Evolutionary conservation across 371 early-diverging fungal species (phyloP), one percentile per base, ranked within the genome.

Genomic region (Chytridium lagenaria): DNA sequence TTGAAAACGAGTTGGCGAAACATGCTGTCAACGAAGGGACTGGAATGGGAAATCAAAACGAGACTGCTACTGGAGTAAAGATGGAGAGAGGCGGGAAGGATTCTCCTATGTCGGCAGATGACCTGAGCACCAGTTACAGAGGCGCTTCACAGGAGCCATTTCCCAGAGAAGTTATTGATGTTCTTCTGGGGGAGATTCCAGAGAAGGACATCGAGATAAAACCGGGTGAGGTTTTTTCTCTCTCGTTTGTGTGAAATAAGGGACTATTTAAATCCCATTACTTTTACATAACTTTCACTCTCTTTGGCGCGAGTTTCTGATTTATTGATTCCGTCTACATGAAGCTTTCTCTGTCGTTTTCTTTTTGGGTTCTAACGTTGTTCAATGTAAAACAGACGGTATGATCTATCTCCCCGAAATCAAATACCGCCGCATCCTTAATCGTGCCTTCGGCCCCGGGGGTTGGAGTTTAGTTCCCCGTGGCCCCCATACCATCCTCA

Each of bases 381-480:
- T 51, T 61, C 57, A 10, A 7, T 61, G 61, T 61, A 36, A 38
- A 16, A 28, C 66, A 91, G 97, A 98, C 78, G 99, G 99, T 10
- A 72, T 95, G 57, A 70, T 96, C 31, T 97, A 97, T 77, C 83
- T 98, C 3, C 97, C 98, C 34, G 98, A 98, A 83, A 98, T 97
- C 78, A 96, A 96, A 77, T 97, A 96, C 83, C 90, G 98, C 33
- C 91, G 96, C 50, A 93, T 96, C 55, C 85, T 98, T 44, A 96
- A 96, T 83, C 88, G 84, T 71, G 95, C 98, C 1, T 98, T 98
- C 83, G 96, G 98, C 15, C 98, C 98, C 19, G 98, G 98, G 74
- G 98, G 92, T 70, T 88, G 82, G 88, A 79, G 94, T 3, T 81
- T 98, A 30, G 93, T 94, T 28, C 97, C 97, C 22, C 90, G 98